Evolutionary conservation across 148 eudicot species (phyloP), one percentile per base, ranked within the genome.

Genomic region (Vaccinium macrocarpon): DNA sequence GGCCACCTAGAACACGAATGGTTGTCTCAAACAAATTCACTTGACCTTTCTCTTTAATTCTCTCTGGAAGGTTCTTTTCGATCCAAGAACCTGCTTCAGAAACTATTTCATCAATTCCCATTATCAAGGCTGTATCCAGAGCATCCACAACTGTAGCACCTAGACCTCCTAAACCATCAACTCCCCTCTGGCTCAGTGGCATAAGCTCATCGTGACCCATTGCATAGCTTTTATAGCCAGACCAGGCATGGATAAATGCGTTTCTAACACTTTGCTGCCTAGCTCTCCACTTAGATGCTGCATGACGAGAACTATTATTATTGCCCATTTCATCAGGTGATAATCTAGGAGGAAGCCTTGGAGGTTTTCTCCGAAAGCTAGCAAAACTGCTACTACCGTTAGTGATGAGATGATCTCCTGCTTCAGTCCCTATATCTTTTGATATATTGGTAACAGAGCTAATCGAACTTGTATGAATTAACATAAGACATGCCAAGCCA

Each of bases 61-160:
- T 94, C 84, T 94, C 92, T 21, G 92, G 86, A 38, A 96, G 96
- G 88, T 96, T 82, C 76, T 88, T 90, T 88, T 96, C 98, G 85
- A 96, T 86, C 99, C 99, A 96, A 29, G 98, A 87, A 64, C 99
- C 99, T 70, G 99, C 99, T 87, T 96, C 98, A 73, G 89, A 84
- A 81, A 91, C 97, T 84, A 93, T 89, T 76, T 96, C 95, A 68
- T 96, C 93, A 76, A 86, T 78, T 79, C 93, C 95, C 97, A 96
- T 96, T 85, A 96, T 96, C 94, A 96, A 91, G 82, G 98, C 98
- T 51, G 99, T 96, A 87, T 94, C 99, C 82, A 96, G 82, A 85
- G 99, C 95, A 89, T 96, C 99, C 80, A 96, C 92, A 80, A 94
- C 84, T 18, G 99, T 96, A 83, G 99, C 99, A 78, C 99, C 99